Conservation (phyloP, 73 alveolate genomes). For the Tetrahymena borealis region DNA sequence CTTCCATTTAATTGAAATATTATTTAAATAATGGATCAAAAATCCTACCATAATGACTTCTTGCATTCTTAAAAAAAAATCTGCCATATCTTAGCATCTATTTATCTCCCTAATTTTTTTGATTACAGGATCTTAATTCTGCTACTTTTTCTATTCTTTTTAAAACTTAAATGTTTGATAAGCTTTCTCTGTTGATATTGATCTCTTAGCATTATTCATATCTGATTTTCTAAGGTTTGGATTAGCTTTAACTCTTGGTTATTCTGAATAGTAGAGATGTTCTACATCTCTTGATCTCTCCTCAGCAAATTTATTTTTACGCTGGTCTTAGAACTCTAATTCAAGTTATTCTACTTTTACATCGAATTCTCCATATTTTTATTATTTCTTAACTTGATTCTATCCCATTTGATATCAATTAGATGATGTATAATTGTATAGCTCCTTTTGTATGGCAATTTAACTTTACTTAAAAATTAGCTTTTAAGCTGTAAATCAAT, state of each 20-base stretch:
- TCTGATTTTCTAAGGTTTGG: neutral
- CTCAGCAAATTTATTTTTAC: neutral
- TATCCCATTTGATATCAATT: neutral
- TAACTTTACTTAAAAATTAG: no score
- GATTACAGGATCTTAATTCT: neutral
- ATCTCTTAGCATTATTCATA: neutral
- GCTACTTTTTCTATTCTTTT: neutral
- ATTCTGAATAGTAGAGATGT: neutral
- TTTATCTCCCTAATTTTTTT: neutral
- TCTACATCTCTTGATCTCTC: neutral
- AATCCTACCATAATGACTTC: no score
- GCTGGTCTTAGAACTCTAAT: neutral
- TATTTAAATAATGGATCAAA: no score
- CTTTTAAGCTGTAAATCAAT: no score
- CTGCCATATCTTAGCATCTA: neutral
- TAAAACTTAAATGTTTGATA: neutral
- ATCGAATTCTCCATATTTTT: neutral
- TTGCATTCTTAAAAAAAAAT: neutral
- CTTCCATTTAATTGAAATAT: no score
- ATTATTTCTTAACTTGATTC: neutral
- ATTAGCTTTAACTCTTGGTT: neutral
- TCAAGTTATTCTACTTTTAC: neutral
- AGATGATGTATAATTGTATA: neutral
- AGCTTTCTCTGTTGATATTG: neutral
- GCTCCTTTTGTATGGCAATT: neutral